Conservation (phyloP, 805 yeast genomes). For the Torulaspora gathmanii region DNA sequence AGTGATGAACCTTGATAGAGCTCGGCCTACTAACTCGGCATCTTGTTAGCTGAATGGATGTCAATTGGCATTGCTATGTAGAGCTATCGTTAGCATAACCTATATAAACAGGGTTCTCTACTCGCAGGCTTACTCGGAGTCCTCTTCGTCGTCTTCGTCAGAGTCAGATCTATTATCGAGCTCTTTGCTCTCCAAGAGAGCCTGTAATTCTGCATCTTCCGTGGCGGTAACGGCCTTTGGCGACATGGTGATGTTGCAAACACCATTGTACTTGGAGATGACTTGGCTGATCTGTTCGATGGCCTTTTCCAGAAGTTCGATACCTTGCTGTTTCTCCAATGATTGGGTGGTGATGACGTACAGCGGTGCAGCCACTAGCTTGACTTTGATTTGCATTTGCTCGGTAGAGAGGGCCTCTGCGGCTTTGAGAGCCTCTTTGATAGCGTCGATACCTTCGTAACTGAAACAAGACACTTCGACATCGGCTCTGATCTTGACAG, state of each 20-base stretch:
- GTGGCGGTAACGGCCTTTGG: constrained; percentile 98
- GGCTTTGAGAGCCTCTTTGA: constrained; percentile 77
- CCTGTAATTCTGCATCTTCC: constrained; percentile 96
- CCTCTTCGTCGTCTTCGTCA: constrained; percentile 62
- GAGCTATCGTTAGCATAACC: constrained; percentile 1
- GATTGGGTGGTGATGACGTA: constrained; percentile 92
- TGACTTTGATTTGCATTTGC: constrained; percentile 82
- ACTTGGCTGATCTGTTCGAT: constrained; percentile 68
- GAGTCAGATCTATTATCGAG: constrained; percentile 80
- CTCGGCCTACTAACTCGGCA: not conserved
- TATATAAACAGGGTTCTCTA: not conserved
- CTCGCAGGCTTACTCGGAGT: constrained; percentile 37
- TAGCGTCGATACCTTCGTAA: constrained; percentile 97
- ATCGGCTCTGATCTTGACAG: constrained; percentile 97
- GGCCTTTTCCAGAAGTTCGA: constrained; percentile 71
- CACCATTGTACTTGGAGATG: constrained; percentile 74
- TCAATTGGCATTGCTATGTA: not conserved
- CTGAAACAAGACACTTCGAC: constrained; percentile 95
- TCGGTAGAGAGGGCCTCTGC: constrained; percentile 85
- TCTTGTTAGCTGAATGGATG: not conserved
- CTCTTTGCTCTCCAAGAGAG: constrained; percentile 89
- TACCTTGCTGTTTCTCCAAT: constrained; percentile 84
- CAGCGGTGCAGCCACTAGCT: constrained; percentile 95
- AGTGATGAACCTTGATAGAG: not conserved
- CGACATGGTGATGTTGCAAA: constrained; percentile 90